Evolutionary conservation across 768 basidiomycete genomes (phyloP).

Genomic region (Sutorius australiensis): DNA sequence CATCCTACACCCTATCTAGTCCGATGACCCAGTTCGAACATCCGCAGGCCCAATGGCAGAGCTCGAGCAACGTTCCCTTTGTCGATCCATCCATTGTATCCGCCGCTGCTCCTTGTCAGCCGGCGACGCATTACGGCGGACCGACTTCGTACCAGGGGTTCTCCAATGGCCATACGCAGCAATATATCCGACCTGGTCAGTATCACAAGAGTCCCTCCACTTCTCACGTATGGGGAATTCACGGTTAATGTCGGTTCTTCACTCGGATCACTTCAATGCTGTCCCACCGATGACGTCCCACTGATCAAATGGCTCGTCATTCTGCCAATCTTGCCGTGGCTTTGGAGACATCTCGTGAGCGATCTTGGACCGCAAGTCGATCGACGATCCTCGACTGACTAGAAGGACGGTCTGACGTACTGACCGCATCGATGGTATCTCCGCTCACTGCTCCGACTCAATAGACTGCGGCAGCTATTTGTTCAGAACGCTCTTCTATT

Average conservation of each 20-base stretch:
- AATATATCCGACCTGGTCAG: slow-evolving; percentile 16
- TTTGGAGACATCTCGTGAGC: background rate
- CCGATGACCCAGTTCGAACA: slow-evolving; percentile 9
- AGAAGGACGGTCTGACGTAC: background rate
- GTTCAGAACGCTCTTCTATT: background rate
- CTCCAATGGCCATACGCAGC: slow-evolving; percentile 11
- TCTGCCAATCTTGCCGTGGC: slow-evolving; percentile 4
- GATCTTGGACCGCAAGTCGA: background rate
- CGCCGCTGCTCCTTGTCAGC: background rate
- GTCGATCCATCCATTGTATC: slow-evolving; percentile 26
- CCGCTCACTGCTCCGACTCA: slow-evolving; percentile 2
- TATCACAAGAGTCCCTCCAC: slow-evolving; percentile 19
- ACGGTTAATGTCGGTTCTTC: slow-evolving; percentile 15
- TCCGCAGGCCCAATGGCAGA: slow-evolving; percentile 14
- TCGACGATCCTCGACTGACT: background rate
- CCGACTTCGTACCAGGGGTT: slow-evolving; percentile 12
- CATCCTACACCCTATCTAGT: slow-evolving; percentile 8
- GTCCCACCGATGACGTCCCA: background rate
- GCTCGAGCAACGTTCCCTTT: slow-evolving; percentile 6
- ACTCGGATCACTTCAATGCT: background rate
- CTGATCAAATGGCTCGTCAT: slow-evolving; percentile 8
- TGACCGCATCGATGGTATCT: background rate
- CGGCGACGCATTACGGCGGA: slow-evolving; percentile 3
- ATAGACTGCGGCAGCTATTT: slow-evolving; percentile 2
- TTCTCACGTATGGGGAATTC: slow-evolving; percentile 24